Evolutionary conservation across 2,329 filamentous ascomycete genomes (phyloP).

Genomic region (Penicillium sp.): DNA sequence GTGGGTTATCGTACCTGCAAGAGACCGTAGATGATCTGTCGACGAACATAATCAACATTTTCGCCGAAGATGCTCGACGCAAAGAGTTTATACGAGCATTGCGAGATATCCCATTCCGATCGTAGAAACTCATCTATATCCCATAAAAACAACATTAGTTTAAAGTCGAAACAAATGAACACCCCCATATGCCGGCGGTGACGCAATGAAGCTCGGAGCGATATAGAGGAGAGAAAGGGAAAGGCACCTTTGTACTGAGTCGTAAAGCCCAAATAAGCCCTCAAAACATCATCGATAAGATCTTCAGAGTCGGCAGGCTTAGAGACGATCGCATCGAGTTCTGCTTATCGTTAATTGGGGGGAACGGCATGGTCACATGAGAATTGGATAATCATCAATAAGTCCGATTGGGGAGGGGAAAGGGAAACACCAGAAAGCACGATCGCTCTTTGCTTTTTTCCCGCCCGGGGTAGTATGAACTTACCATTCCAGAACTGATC

Average conservation of each 20-base stretch:
- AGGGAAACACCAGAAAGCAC: neutral
- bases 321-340: constrained; percentile 67
- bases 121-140: neutral
- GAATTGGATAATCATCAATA: constrained; percentile 3
- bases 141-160: neutral
- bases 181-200: neutral
- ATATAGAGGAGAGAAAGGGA: neutral
- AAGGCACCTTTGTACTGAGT: constrained; percentile 65
- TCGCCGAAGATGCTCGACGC: constrained; percentile 71
- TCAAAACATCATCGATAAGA: constrained; percentile 79
- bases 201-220: neutral
- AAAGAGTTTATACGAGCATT: constrained; percentile 77
- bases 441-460: neutral
- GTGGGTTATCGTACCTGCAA: constrained; percentile 57
- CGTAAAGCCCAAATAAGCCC: constrained; percentile 78
- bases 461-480: constrained; percentile 22
- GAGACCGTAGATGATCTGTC: constrained; percentile 88
- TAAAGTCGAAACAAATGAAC: neutral
- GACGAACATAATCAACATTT: constrained; percentile 84
- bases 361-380: constrained; percentile 2
- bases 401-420: neutral
- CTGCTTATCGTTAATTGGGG: constrained; percentile 42
- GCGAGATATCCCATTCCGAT: constrained; percentile 72
- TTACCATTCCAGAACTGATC: constrained; percentile 89
- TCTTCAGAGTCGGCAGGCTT: constrained; percentile 61